Evolutionary conservation across 257 asterid species (phyloP).

Genomic region (Nicotiana noctiflora): DNA sequence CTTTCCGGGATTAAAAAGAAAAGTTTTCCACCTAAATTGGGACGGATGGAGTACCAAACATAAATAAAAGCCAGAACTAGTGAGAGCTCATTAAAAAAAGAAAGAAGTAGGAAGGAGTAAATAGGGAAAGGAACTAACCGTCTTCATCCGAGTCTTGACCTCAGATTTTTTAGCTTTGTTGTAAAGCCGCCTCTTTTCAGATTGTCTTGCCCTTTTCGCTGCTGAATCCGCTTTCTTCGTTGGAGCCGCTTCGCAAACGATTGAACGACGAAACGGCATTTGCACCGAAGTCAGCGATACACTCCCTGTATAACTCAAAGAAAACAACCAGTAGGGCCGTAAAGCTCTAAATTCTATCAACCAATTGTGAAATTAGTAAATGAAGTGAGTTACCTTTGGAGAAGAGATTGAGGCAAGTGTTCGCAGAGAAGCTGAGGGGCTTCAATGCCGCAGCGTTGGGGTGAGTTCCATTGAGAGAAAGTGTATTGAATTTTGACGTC

Average conservation of each 20-base stretch:
- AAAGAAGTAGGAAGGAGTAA: neutral
- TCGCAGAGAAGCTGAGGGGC: constrained; percentile 70
- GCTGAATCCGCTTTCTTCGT: constrained; percentile 84
- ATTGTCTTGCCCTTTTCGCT: constrained; percentile 93
- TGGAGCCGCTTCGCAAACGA: constrained; percentile 74
- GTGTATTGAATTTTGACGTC: constrained; percentile 34
- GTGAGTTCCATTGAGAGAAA: constrained; percentile 34
- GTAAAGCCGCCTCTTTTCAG: constrained; percentile 84
- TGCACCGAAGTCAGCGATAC: constrained; percentile 37
- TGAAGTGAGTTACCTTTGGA: constrained; percentile 42
- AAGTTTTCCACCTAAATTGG: too few species aligned
- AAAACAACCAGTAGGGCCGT: neutral
- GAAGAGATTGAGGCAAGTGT: constrained; percentile 44
- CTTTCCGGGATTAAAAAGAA: too few species aligned
- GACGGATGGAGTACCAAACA: neutral
- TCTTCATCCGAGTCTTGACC: constrained; percentile 81
- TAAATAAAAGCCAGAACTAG: neutral
- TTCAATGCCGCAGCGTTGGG: constrained; percentile 23
- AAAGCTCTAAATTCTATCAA: neutral
- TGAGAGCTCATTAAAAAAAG: neutral
- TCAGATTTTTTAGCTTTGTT: constrained; percentile 74
- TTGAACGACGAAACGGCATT: constrained; percentile 36
- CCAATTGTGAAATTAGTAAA: neutral
- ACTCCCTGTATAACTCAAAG: constrained; percentile 27
- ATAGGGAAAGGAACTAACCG: constrained; percentile 30